Evolutionary conservation across 768 basidiomycete species (phyloP).

Genomic region (Dioszegia aurantiaca): DNA sequence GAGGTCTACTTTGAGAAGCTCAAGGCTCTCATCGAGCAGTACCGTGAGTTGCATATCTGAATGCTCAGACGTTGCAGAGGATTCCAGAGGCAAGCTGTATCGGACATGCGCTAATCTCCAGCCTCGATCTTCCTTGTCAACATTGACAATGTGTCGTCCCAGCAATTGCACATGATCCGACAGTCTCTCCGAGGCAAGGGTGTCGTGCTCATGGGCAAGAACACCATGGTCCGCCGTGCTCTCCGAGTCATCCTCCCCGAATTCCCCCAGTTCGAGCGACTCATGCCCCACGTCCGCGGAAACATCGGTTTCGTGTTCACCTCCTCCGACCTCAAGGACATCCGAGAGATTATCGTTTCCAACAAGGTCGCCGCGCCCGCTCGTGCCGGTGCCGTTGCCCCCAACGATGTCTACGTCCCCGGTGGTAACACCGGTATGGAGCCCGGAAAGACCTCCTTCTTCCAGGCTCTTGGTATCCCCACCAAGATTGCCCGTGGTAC

Average conservation of each 20-base stretch:
- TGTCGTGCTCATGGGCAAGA: slow-evolving; percentile 98
- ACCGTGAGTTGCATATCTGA: slow-evolving; percentile 61
- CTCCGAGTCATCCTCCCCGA: slow-evolving; percentile 86
- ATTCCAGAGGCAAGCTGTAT: no score
- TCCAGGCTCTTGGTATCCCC: slow-evolving; percentile 99
- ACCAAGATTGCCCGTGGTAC: slow-evolving; percentile 99
- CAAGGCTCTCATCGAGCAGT: slow-evolving; percentile 84
- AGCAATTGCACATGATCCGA: slow-evolving; percentile 91
- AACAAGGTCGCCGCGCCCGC: slow-evolving; percentile 99
- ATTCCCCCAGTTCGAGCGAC: slow-evolving; percentile 88
- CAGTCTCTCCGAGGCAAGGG: slow-evolving; percentile 89
- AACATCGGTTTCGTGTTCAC: slow-evolving; percentile 99
- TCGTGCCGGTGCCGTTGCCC: slow-evolving; percentile 93
- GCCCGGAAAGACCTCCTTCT: slow-evolving; percentile 99
- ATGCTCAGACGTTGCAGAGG: no score
- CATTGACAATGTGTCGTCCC: slow-evolving; percentile 99
- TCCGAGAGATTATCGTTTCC: slow-evolving; percentile 86
- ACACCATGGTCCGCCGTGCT: slow-evolving; percentile 99
- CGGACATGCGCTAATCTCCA: slow-evolving; percentile 47
- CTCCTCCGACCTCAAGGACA: slow-evolving; percentile 80
- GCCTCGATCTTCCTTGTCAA: slow-evolving; percentile 98
- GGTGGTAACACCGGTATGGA: slow-evolving; percentile 99
- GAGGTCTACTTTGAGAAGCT: slow-evolving; percentile 87
- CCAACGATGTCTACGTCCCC: slow-evolving; percentile 86
- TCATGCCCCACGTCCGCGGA: slow-evolving; percentile 91